Evolutionary conservation across 2,329 filamentous ascomycete genomes (phyloP).

Genomic region (Cordyceps cicadae): DNA sequence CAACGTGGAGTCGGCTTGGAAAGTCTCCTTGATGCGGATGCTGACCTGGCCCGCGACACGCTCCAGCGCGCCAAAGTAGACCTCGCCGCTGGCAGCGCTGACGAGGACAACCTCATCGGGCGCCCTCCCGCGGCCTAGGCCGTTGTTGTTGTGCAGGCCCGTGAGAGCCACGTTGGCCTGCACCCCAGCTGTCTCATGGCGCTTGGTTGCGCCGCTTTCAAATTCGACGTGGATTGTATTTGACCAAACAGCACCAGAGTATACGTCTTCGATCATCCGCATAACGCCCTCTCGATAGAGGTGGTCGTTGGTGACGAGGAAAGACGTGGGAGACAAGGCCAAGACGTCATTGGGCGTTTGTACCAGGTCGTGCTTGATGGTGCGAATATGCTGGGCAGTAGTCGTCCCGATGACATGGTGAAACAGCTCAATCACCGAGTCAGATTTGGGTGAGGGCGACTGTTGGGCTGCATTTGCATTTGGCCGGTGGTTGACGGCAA

Average conservation of each 20-base stretch:
- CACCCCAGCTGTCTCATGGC: slow-evolving; percentile 27
- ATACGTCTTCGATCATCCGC: slow-evolving; percentile 39
- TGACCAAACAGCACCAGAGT: slow-evolving; percentile 37
- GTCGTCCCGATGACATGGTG: slow-evolving; percentile 39
- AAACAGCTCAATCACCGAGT: slow-evolving; percentile 51
- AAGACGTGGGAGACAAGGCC: slow-evolving; percentile 35
- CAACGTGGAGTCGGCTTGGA: slow-evolving; percentile 36
- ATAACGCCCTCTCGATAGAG: slow-evolving; percentile 39
- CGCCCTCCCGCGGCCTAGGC: slow-evolving; percentile 40
- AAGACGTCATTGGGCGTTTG: slow-evolving; percentile 52
- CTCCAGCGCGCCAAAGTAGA: slow-evolving; percentile 34
- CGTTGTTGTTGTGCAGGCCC: slow-evolving; percentile 47
- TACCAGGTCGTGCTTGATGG: slow-evolving; percentile 44
- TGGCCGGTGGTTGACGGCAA: slow-evolving; percentile 51
- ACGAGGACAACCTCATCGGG: slow-evolving; percentile 33
- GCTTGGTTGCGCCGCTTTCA: slow-evolving; percentile 14
- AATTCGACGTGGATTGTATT: slow-evolving; percentile 38
- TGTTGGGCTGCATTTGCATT: slow-evolving; percentile 36
- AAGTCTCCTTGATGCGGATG: slow-evolving; percentile 28
- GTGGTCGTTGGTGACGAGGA: slow-evolving; percentile 56
- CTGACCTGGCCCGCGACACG: slow-evolving; percentile 12
- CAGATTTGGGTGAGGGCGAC: slow-evolving; percentile 28
- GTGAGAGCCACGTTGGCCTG: slow-evolving; percentile 34
- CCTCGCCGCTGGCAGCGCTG: slow-evolving; percentile 35
- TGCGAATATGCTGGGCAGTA: slow-evolving; percentile 38